Base-by-base conservation (phyloP, 2,329 filamentous ascomycete genomes). In the Aspergillus neotritici region DNA sequence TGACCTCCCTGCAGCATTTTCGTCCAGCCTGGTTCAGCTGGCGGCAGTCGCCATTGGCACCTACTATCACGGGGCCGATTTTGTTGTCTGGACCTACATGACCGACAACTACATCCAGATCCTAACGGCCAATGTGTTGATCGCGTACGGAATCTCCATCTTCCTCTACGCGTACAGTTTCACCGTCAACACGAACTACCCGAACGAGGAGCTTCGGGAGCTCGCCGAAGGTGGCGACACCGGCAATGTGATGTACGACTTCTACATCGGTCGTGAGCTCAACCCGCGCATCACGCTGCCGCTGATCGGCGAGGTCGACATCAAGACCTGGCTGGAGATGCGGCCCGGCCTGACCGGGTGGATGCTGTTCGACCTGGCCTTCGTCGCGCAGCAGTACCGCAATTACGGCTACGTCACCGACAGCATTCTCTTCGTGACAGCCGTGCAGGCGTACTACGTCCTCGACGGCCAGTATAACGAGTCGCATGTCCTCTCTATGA, bases 261-360 rank as follows among this genome's bases (percentile, higher is more conserved):
- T 87, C 81, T 95, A 87, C 69, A 95, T 95, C 51, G 89, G 90
- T 9, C 86, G 90, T 21, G 90, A 95, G 66, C 80, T 95, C 45
- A 96, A 95, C 67, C 89, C 90, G 3, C 86, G 88, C 37, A 67
- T 93, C 44, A 80, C 47, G 13, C 47, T 68, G 9, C 63, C 75
- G 0, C 66, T 94, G 49, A 34, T 54, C 43, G 40, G 53, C 16
- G 37, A 84, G 86, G 57, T 94, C 40, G 90, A 96, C 62, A 83
- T 96, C 68, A 95, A 95, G 68, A 76, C 82, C 48, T 95, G 83
- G 66, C 84, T 85, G 63, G 90, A 95, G 69, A 73, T 95, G 52
- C 83, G 89, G 10, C 89, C 90, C 0, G 90, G 90, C 37, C 78
- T 95, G 73, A 77, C 93, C 37, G 86, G 85, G 37, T 96, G 87